These are phyloP conservation scores for Panicum hallii DNA, from an alignment of 202 grass and related monocot species.

Conservation along the genomic window DNA sequence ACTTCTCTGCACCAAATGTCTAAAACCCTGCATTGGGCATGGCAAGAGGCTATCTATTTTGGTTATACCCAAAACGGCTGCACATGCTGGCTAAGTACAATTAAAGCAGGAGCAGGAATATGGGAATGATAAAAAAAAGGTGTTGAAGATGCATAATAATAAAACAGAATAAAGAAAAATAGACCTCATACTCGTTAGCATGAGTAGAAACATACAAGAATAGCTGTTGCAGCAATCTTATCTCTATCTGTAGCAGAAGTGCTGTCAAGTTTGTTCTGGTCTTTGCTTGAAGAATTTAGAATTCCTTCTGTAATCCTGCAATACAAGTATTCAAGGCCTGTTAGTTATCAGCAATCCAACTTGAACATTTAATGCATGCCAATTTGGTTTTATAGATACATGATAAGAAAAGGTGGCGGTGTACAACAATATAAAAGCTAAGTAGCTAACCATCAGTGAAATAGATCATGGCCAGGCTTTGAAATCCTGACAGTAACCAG, in stretches of 20 bases:
- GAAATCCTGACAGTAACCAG: too few species aligned
- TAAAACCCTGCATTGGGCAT: background rate
- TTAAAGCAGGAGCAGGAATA: background rate
- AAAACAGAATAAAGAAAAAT: conserved; percentile 11
- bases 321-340: conserved; percentile 36
- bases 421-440: background rate
- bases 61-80: background rate
- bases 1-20: background rate
- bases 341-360: conserved; percentile 11
- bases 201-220: conserved; percentile 62
- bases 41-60: background rate
- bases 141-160: conserved; percentile 16
- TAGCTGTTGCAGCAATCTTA: conserved; percentile 44
- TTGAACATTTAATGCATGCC: background rate
- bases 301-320: conserved; percentile 66
- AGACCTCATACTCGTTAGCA: background rate
- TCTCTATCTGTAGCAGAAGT: conserved; percentile 37
- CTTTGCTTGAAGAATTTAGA: conserved; percentile 46
- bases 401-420: background rate
- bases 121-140: background rate
- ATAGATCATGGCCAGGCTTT: too few species aligned
- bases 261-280: conserved; percentile 37
- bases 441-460: too few species aligned
- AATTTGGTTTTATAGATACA: background rate
- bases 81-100: background rate